Evolutionary conservation across 352 stramenopile species (phyloP), one percentile per base, ranked within the genome.

Genomic region (Phytopythium litorale): DNA sequence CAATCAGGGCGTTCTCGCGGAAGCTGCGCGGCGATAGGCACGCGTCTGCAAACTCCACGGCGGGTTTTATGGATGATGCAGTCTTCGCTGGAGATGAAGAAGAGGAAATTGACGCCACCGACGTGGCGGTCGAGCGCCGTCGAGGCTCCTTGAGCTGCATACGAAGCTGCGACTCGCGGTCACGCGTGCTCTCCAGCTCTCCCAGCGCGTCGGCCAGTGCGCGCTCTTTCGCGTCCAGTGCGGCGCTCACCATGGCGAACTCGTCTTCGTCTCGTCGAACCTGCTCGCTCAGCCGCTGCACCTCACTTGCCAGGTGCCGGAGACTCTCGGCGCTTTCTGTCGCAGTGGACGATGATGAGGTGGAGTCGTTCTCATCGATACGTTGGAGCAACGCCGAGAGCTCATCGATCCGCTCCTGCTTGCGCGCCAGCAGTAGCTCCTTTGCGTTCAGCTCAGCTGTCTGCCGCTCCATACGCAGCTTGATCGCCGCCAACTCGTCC

Each of bases 1-100:
- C 70, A 38, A 94, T 87, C 28, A 94, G 70, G 55, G 91, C 79
- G 46, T 84, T 87, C 56, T 94, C 84, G 19, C 64, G 73, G 53
- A 88, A 94, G 64, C 82, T 90, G 0, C 82, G 79, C 30, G 84
- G 82, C 11, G 81, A 91, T 9, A 94, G 59, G 46, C 82, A 90
- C 6, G 76, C 84, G 51, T 94, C 84, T 48, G 53, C 53, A 1
- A 49, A 11, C 21, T 58, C 53, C 21, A 58, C 53, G 0, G 33
- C 5, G n/a, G 53, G 35, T 12, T 49, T 58, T 9, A 33, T 9
- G 6, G 21, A 7, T 13, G 9, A 1, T 16, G 33, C n/a, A 1
- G 53, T 13, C 38, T 58, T 58, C 7, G 13, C 13, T 35, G 53
- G 19, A 49, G 33, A 48, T 11, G 15, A 4, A 11, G 50, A 35